Percentiles rank a stretch among this genome's conserved stretches.
These are phyloP conservation scores for Malus hybrid DNA, from an alignment of 331 rosid species.

Conservation along the genomic window DNA sequence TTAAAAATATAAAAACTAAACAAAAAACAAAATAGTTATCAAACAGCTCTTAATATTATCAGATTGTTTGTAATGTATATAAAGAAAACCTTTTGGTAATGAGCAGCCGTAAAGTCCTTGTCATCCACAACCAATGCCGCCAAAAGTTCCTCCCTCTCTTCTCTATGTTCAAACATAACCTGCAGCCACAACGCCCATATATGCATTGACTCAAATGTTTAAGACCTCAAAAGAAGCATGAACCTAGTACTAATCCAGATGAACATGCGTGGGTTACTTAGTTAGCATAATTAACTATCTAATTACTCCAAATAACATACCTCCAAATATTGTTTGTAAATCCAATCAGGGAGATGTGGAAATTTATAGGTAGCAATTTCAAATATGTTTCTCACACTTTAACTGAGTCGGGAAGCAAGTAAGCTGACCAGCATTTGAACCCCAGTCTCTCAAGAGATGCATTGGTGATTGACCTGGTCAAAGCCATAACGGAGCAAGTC, in stretches of 20 bases:
- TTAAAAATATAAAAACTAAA: too few relatives aligned
- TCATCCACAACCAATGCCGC: constrained; percentile 16
- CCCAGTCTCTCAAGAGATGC: constrained; percentile 22
- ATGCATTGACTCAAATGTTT: not conserved
- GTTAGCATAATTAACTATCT: not conserved
- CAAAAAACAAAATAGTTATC: not conserved
- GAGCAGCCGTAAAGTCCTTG: constrained; percentile 1
- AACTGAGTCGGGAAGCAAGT: constrained; percentile 26
- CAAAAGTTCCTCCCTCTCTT: constrained; percentile 25
- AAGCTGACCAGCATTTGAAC: constrained; percentile 22
- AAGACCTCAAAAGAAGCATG: not conserved
- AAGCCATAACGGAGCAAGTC: constrained; percentile 23
- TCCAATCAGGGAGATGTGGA: constrained; percentile 18
- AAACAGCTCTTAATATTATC: too few relatives aligned
- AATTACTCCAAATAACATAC: not conserved
- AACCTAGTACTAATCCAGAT: not conserved
- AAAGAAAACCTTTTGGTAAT: constrained; percentile 18
- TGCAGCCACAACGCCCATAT: not conserved
- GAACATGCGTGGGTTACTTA: not conserved
- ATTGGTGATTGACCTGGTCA: constrained; percentile 18
- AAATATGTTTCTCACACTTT: constrained; percentile 1
- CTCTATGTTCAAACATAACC: constrained; percentile 26
- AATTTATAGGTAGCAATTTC: constrained; percentile 15
- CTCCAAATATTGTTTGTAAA: constrained; percentile 26
- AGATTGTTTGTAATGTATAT: too few relatives aligned